Evolutionary conservation across 768 basidiomycete species (phyloP), one percentile per base, ranked within the genome.

Genomic region (Lyophyllum shimeji): DNA sequence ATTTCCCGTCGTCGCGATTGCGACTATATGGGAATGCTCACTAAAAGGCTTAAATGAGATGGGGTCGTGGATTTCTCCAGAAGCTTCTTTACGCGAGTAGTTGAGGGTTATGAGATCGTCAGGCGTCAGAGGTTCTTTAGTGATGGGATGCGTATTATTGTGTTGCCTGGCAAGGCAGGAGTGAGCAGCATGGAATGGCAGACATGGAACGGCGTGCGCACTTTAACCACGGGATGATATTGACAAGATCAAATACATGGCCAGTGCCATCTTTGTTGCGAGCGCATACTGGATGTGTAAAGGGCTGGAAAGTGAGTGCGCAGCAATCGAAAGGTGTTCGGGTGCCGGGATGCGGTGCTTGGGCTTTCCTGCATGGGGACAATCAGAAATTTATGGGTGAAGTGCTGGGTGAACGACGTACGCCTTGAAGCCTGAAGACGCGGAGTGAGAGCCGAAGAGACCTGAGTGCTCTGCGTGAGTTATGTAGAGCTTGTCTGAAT

Each of bases 11-110:
- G 85, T 88, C 6, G 87, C 86, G 61, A 97, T 86, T 40, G 92
- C 90, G 34, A 94, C 91, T 53, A 99, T 91, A 67, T 98, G 91
- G 1, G 96, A 95, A 69, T 98, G 96, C 59, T 96, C 89, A 67
- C 82, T 95, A 80, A 99, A 97, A 1, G 92, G 89, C 69, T 98
- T 98, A 83, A 96, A 99, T 2, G 94, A 93, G 43, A 99, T 94
- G 0, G 97, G 97, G 69, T 99, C 97, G 68, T 97, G 89, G 12
- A 92, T 83, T 70, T 94, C 90, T 37, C 90, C 90, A 23, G 93
- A 85, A 2, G 90, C 76, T 65, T 82, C 81, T 69, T 95, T 95
- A 58, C 93, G 81, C 1, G 87, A 84, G 65, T 93, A 94, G 66
- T 90, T 80, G 27, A 93, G 79, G n/a, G 82, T 81, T 45, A 93